Percentiles rank a stretch among this genome's conserved stretches.
Evolutionary conservation across 1,139 yeast genomes (phyloP).

Genomic region (Wickerhamomyces sp.): DNA sequence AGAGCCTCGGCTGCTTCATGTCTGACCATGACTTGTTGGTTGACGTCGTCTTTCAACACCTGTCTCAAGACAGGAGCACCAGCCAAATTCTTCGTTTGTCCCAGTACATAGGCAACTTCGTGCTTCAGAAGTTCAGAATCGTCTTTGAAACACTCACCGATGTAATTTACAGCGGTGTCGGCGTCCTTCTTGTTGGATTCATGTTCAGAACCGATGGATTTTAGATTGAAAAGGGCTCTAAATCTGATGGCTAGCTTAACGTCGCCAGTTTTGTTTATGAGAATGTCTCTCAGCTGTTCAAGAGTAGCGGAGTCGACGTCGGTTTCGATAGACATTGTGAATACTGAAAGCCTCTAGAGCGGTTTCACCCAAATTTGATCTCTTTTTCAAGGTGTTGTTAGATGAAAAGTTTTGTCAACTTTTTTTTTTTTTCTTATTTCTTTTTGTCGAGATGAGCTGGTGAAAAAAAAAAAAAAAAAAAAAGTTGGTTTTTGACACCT

Average conservation of each 20-base stretch:
- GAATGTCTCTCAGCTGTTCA: constrained; percentile 67
- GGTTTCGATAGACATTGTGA: constrained; percentile 9
- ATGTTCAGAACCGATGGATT: constrained; percentile 69
- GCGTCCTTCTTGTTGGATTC: constrained; percentile 43
- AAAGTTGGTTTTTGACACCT: no score
- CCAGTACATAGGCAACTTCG: constrained; percentile 97
- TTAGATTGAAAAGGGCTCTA: constrained; percentile 88
- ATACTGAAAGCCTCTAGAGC: not conserved
- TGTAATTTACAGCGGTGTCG: constrained; percentile 71
- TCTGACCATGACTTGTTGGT: constrained; percentile 93
- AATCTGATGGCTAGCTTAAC: constrained; percentile 79
- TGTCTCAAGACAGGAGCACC: constrained; percentile 73
- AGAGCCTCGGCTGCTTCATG: constrained; percentile 99
- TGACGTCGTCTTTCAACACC: constrained; percentile 55
- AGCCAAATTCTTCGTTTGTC: constrained; percentile 81
- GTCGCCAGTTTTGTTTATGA: constrained; percentile 58
- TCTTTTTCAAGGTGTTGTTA: not conserved
- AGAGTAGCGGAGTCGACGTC: constrained; percentile 42
- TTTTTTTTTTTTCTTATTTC: no score
- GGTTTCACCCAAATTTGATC: not conserved
- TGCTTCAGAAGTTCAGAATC: constrained; percentile 92
- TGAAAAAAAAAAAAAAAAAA: no score
- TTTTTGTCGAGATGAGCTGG: not conserved
- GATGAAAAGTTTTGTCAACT: not conserved
- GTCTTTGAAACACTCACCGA: constrained; percentile 75